Evolutionary conservation across 2,329 filamentous ascomycete genomes (phyloP).

Genomic region (Chalara sp.): DNA sequence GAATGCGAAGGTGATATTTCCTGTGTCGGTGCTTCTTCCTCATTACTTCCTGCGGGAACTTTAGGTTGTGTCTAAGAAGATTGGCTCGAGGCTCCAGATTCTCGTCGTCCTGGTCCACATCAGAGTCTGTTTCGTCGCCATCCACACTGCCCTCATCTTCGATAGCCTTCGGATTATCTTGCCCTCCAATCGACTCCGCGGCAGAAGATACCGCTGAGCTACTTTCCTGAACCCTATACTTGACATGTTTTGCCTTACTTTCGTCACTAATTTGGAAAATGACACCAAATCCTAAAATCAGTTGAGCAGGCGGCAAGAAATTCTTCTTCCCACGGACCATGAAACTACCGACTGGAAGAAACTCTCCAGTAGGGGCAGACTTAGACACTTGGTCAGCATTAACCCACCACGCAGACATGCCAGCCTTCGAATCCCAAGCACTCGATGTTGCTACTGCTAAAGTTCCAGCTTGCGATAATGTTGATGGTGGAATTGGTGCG

Average conservation of each 20-base stretch:
- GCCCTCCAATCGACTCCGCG: not conserved
- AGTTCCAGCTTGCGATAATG: conserved; percentile 82
- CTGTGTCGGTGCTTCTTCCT: conserved; percentile 17
- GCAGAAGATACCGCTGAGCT: not conserved
- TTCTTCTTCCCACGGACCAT: conserved; percentile 83
- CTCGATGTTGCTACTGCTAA: conserved; percentile 77
- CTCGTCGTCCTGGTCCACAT: conserved; percentile 22
- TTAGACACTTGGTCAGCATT: conserved; percentile 86
- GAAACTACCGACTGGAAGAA: conserved; percentile 71
- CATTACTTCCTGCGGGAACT: conserved; percentile 10
- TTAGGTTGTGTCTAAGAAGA: conserved; percentile 15
- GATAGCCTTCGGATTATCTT: not conserved
- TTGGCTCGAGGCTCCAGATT: conserved; percentile 20
- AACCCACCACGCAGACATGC: conserved; percentile 96
- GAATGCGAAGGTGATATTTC: conserved; percentile 15
- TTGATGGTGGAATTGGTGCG: conserved; percentile 85
- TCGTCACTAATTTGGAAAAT: conserved; percentile 86
- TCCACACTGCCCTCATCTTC: conserved; percentile 13
- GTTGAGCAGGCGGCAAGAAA: conserved; percentile 77
- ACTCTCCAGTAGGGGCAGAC: conserved; percentile 71
- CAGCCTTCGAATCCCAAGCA: conserved; percentile 94
- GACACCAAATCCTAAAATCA: conserved; percentile 81
- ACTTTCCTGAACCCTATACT: conserved; percentile 54
- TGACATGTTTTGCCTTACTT: conserved; percentile 73
- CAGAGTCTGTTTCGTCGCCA: conserved; percentile 15